Percentiles rank a stretch among this genome's conserved stretches.
phyloP scores from a whole-genome alignment of 192 early-diverging fungal species.

The Gonapodya prolifera region DNA sequence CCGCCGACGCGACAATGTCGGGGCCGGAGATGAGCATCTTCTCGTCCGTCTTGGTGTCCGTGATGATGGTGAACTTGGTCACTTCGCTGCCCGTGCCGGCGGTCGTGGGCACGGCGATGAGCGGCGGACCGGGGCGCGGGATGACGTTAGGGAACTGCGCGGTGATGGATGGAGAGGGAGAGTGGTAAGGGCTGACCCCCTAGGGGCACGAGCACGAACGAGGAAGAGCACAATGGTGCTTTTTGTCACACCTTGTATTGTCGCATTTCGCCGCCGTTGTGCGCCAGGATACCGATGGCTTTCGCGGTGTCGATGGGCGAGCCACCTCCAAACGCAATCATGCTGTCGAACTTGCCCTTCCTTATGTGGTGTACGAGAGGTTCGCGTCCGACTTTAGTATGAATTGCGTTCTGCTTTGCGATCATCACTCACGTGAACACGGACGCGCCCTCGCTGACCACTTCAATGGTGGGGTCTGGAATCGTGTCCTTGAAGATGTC shows the following conservation, averaged over 20 bases:
- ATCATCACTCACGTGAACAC: not conserved
- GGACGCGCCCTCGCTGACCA: conserved; percentile 3
- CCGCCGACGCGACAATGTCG: conserved; percentile 6
- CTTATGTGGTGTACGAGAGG: not conserved
- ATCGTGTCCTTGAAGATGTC: conserved; percentile 4
- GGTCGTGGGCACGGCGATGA: conserved; percentile 10
- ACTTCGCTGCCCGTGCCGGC: conserved; percentile 10
- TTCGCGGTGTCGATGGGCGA: conserved; percentile 10
- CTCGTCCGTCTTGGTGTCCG: conserved; percentile 8
- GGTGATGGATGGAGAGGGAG: conserved; percentile 1
- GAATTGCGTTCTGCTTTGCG: too few species aligned
- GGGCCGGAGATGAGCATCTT: conserved; percentile 9
- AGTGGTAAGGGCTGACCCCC: too few species aligned
- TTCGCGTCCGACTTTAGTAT: too few species aligned
- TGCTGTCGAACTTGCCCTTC: not conserved
- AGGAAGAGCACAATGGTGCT: too few species aligned
- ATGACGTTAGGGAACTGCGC: conserved; percentile 6
- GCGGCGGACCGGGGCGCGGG: conserved; percentile 5
- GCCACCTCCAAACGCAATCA: conserved; percentile 10
- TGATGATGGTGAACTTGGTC: conserved; percentile 13
- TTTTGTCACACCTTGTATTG: conserved; percentile 1
- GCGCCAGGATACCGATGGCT: conserved; percentile 7
- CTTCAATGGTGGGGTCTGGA: conserved; percentile 10
- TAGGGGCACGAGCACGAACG: too few species aligned
- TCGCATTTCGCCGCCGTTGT: not conserved